A percentile compares a stretch with the other conserved stretches of the same genome.
phyloP scores from a whole-genome alignment of 2,329 filamentous ascomycete species.

The Biscogniauxia sp. region DNA sequence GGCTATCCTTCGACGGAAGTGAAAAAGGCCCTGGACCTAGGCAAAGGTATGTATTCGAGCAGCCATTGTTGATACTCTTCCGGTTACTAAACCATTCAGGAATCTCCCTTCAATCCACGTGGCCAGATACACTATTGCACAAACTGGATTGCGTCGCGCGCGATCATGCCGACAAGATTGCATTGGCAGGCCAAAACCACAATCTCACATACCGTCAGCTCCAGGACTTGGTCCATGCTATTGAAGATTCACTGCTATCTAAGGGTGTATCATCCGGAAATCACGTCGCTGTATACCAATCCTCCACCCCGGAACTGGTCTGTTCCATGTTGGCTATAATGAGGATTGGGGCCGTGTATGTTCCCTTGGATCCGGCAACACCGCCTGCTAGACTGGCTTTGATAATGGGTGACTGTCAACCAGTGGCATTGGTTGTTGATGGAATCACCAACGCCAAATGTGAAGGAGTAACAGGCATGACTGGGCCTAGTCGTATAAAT shows the following conservation, averaged over 20 bases:
- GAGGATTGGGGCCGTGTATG: constrained; percentile 18
- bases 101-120: neutral
- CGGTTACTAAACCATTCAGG: no score
- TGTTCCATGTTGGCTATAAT: constrained; percentile 34
- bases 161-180: neutral
- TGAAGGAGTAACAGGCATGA: no score
- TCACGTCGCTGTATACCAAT: constrained; percentile 35
- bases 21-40: no score
- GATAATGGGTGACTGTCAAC: constrained; percentile 29
- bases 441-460: neutral
- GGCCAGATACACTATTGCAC: constrained; percentile 5
- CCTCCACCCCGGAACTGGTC: constrained; percentile 30
- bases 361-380: constrained; percentile 34
- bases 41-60: no score
- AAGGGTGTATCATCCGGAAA: constrained; percentile 26
- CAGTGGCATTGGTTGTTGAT: constrained; percentile 29
- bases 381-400: constrained; percentile 24
- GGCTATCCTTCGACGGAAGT: no score
- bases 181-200: constrained; percentile 1
- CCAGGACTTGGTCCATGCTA: constrained; percentile 23
- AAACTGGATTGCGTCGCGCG: neutral
- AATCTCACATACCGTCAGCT: constrained; percentile 34
- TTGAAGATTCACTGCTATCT: no score
- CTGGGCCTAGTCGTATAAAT: no score
- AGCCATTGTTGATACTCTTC: no score